Conservation (phyloP, 345 rosid genomes). For the Rhodamnia rubescens region DNA sequence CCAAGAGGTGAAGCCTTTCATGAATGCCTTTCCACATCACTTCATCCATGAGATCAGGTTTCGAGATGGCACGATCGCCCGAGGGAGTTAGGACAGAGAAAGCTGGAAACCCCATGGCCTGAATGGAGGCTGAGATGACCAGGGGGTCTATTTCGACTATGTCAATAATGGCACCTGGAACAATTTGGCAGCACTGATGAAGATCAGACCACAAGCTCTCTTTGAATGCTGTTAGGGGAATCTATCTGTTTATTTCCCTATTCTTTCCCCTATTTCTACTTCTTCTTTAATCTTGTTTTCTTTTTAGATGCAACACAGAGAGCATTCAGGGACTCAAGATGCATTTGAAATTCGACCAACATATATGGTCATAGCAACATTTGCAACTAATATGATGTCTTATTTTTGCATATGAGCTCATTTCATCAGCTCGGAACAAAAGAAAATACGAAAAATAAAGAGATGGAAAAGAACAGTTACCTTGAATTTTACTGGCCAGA, state of each 20-base stretch:
- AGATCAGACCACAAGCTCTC: background rate
- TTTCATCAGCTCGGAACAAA: background rate
- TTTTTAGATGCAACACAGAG: background rate
- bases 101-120: slow-evolving; percentile 84
- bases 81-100: slow-evolving; percentile 41
- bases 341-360: background rate
- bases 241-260: background rate
- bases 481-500: slow-evolving; percentile 72
- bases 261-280: background rate
- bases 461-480: slow-evolving; percentile 11
- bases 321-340: background rate
- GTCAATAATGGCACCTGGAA: slow-evolving; percentile 59
- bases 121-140: slow-evolving; percentile 66
- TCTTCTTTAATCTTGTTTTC: background rate
- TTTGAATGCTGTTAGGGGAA: background rate
- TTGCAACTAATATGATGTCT: background rate
- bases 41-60: slow-evolving; percentile 36
- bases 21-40: slow-evolving; percentile 78
- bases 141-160: slow-evolving; percentile 78
- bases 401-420: background rate
- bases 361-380: background rate
- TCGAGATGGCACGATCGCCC: slow-evolving; percentile 29
- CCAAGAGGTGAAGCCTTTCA: slow-evolving; percentile 68
- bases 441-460: background rate
- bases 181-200: background rate